A percentile compares a stretch with the other conserved stretches of the same genome.
Conservation (phyloP, 306 rosid genomes). For the Lupinus albus region DNA sequence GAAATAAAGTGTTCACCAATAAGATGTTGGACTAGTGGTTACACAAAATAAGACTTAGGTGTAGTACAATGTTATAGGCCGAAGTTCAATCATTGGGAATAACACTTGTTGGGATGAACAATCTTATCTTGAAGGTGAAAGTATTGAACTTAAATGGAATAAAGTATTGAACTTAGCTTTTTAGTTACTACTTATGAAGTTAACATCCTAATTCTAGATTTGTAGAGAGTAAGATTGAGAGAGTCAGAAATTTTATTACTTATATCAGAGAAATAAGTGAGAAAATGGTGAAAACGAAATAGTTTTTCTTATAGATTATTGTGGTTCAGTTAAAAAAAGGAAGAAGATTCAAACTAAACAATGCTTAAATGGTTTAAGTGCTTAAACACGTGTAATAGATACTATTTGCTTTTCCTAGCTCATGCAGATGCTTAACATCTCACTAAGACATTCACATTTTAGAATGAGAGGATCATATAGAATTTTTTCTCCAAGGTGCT, state of each 20-base stretch:
- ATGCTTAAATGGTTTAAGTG: not conserved
- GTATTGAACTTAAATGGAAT: too few species aligned
- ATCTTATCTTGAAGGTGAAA: too few species aligned
- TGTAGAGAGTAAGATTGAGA: not conserved
- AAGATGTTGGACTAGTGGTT: too few species aligned
- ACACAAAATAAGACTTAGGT: too few species aligned
- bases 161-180: not conserved
- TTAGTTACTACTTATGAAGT: slow-evolving; percentile 15
- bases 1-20: too few species aligned
- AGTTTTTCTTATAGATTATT: too few species aligned
- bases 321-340: too few species aligned
- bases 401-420: not conserved
- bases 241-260: slow-evolving; percentile 6
- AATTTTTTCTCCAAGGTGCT: not conserved
- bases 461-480: not conserved
- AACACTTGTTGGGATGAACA: too few species aligned
- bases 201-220: slow-evolving; percentile 5
- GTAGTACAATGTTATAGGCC: too few species aligned
- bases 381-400: too few species aligned
- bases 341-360: not conserved
- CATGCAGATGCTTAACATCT: not conserved
- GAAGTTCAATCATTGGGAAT: too few species aligned
- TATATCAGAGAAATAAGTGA: not conserved
- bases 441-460: not conserved
- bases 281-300: not conserved